These are phyloP conservation scores for Isabelozyma pseudorhagii DNA, from an alignment of 805 yeast genomes.

Conservation along the genomic window DNA sequence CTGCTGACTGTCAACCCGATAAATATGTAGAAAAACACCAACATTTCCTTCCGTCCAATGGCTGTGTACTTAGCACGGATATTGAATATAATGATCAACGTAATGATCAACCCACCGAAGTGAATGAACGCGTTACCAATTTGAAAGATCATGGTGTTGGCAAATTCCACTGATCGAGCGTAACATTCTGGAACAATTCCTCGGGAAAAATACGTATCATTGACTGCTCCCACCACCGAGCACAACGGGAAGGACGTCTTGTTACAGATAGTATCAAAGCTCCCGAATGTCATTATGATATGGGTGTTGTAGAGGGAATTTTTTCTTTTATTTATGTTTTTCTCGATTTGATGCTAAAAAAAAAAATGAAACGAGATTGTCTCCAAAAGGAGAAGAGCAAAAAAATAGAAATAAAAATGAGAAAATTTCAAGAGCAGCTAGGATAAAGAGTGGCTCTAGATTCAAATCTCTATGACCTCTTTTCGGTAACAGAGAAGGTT, in stretches of 20 bases:
- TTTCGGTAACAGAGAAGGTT: too few relatives aligned
- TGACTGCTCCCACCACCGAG: slow-evolving; percentile 60
- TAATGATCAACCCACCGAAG: slow-evolving; percentile 64
- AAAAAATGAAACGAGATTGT: too few relatives aligned
- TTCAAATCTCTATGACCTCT: too few relatives aligned
- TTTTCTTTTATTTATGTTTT: neutral
- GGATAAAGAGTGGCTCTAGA: too few relatives aligned
- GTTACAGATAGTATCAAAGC: slow-evolving; percentile 59
- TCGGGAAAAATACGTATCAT: slow-evolving; percentile 30
- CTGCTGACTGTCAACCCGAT: slow-evolving; percentile 59
- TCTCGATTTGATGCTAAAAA: neutral
- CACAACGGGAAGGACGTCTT: slow-evolving; percentile 78
- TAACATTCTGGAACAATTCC: slow-evolving; percentile 81
- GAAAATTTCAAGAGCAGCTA: too few relatives aligned
- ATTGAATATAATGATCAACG: slow-evolving; percentile 70
- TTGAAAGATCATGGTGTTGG: slow-evolving; percentile 88
- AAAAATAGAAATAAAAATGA: too few relatives aligned
- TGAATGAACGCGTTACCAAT: slow-evolving; percentile 85
- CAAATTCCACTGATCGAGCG: slow-evolving; percentile 80
- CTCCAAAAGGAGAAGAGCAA: too few relatives aligned
- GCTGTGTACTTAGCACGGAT: slow-evolving; percentile 88
- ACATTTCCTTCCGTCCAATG: slow-evolving; percentile 86
- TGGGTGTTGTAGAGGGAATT: neutral
- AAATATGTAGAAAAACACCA: slow-evolving; percentile 63
- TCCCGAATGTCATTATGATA: slow-evolving; percentile 59